Base-by-base conservation (phyloP, 116 monocot species). In the Cymodocea nodosa region DNA sequence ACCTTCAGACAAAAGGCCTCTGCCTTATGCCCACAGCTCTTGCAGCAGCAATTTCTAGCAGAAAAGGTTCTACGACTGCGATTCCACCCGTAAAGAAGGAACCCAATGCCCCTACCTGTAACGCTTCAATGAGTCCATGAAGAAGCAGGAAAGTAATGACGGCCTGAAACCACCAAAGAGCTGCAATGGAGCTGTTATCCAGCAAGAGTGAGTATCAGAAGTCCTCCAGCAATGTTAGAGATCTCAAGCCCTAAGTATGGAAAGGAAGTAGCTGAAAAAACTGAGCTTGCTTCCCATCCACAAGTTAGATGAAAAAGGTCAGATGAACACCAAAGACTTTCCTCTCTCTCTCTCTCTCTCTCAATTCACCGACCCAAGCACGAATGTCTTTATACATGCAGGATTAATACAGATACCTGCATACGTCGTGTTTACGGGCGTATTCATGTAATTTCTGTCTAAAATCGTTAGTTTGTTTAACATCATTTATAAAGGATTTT, bases 11-110 rank as follows among this genome's bases (percentile, higher is more conserved):
- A 65, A 90, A 95, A 79, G 90, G 90, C n/a, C 79, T 95, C 50
- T 87, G 90, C 83, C 82, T 95, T 54, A 87, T 95, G 90, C 95
- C 90, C 0, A 68, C 87, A 1, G 79, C 86, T 23, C 95, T 95
- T 17, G 95, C 95, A 3, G 64, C 87, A 49, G 84, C 85, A 25
- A 87, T 87, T 52, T 84, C 87, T 14, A 73, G n/a, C 53, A 75
- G 79, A 59, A 90, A 87, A 66, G 75, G 83, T 17, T 75, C 79
- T 18, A 35, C 39, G 7, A 66, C 79, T 13, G 34, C 65, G 25
- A 75, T 78, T n/a, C 76, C 82, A 40, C 60, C 35, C 2, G 78
- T 74, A 1, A 40, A 63, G 66, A 73, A 59, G 56, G 75, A 80
- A 40, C 23, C 69, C 6, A 49, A 63, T 15, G 23, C 60, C 23